Base-by-base conservation (phyloP, 768 basidiomycete species). In the Suillus luteus region DNA sequence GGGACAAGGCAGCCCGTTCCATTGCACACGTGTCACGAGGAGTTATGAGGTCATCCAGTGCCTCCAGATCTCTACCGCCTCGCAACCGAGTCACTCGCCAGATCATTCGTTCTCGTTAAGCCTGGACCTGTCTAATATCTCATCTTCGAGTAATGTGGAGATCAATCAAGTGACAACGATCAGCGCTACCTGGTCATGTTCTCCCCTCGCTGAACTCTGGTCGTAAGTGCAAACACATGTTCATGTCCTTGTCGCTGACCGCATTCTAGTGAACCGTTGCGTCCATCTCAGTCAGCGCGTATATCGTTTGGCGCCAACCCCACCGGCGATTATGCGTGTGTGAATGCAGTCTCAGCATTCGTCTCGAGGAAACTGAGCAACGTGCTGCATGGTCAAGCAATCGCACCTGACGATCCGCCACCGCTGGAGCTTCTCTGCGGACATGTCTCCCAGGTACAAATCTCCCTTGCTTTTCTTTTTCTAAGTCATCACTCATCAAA, bases 171-270 rank as follows among this genome's bases (percentile, higher is more conserved):
- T 95, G 8, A 83, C 82, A 4, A 81, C 85, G 33, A 66, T 93
- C 58, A 93, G 93, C 67, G 85, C 91, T 1, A 77, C 79, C 6
- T 95, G 94, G 94, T 73, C 74, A 48, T 87, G 85, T 65, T 72
- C 73, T 2, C 69, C 82, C 8, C 60, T 83, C n/a, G 66, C 74
- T 2, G 72, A 77, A 11, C 66, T 71, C 17, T 66, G 72, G 22
- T 70, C 77, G 88, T 90, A 67, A 73, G 90, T 78, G 27, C 40
- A 41, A 31, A 31, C 51, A 1, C 17, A 7, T 51, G 40, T 62
- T 31, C 7, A 2, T 19, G 17, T 62, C 1, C 27, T 55, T 40
- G 54, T 55, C 57, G 14, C 41, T 71, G 60, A 52, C 69, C 48
- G 27, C 48, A 57, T 44, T 72, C 62, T 61, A 87, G 87, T 44